Percentiles rank a stretch among this genome's conserved stretches.
phyloP scores from a whole-genome alignment of 352 stramenopile species.

The Phytophthora colocasiae region DNA sequence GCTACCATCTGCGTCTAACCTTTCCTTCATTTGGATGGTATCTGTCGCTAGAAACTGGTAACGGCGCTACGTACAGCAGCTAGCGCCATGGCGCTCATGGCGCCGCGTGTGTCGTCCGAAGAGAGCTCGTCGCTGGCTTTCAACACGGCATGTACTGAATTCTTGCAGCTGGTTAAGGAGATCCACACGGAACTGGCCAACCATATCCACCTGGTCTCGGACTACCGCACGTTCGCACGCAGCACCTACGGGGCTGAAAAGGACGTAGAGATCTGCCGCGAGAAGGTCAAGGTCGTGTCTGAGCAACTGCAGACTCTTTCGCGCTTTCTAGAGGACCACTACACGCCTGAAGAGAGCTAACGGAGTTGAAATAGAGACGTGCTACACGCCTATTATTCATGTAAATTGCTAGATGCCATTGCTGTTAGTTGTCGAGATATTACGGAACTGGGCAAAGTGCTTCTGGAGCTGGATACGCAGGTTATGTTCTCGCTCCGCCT shows the following conservation, averaged over 20 bases:
- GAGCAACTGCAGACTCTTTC: conserved; percentile 82
- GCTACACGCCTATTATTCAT: conserved; percentile 23
- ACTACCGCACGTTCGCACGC: conserved; percentile 85
- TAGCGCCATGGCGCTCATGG: conserved; percentile 72
- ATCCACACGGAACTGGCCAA: conserved; percentile 85
- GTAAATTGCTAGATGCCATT: conserved; percentile 18
- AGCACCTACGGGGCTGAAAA: conserved; percentile 89
- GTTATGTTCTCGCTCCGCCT: conserved; percentile 44
- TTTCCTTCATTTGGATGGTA: conserved; percentile 3
- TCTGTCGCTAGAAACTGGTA: conserved; percentile 75
- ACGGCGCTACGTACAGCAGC: conserved; percentile 70
- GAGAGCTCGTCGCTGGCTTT: conserved; percentile 78
- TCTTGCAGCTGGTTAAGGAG: conserved; percentile 87
- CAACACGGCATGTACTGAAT: conserved; percentile 80
- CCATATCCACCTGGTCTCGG: conserved; percentile 86
- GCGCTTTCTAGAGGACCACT: conserved; percentile 81
- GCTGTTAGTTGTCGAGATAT: conserved; percentile 5
- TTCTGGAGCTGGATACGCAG: conserved; percentile 55
- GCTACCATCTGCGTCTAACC: conserved; percentile 1
- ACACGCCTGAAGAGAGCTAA: conserved; percentile 66
- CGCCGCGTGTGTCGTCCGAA: conserved; percentile 65
- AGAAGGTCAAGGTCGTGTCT: conserved; percentile 83
- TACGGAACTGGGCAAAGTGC: conserved; percentile 68
- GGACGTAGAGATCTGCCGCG: conserved; percentile 74
- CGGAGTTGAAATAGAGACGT: conserved; percentile 7